Percentiles rank a stretch among this genome's conserved stretches.
These are phyloP conservation scores for Sugiyamaella castrensis DNA, from an alignment of 1,139 yeast species.

Conservation along the genomic window DNA sequence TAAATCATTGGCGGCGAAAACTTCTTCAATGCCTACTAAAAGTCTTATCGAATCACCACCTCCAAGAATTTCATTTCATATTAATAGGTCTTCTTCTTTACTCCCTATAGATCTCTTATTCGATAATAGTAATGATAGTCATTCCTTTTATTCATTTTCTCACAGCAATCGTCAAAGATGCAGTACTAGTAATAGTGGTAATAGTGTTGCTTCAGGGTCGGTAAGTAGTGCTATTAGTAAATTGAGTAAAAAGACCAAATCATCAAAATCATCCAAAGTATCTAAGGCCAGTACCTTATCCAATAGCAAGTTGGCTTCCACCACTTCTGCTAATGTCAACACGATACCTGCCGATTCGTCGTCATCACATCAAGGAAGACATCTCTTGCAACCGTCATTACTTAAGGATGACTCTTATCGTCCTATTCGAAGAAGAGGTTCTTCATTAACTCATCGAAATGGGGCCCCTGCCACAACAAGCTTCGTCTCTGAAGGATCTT, in stretches of 20 bases:
- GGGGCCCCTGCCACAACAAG: constrained; percentile 3
- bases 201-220: constrained; percentile 1
- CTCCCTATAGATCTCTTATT: constrained; percentile 15
- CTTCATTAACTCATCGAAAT: constrained; percentile 18
- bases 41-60: constrained; percentile 3
- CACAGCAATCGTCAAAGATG: constrained; percentile 7
- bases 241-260: background rate
- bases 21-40: too few relatives aligned
- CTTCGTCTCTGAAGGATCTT: background rate
- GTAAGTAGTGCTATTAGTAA: constrained; percentile 7
- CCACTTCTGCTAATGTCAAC: background rate
- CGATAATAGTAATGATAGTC: constrained; percentile 8
- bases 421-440: constrained; percentile 16
- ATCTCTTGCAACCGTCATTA: constrained; percentile 7
- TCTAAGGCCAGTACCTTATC: background rate
- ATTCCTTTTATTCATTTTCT: constrained; percentile 4
- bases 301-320: background rate
- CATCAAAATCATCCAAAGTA: background rate
- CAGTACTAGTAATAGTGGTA: background rate
- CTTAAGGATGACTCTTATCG: constrained; percentile 7
- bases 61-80: constrained; percentile 24
- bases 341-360: background rate
- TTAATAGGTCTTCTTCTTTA: constrained; percentile 20
- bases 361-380: background rate
- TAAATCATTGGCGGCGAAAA: too few relatives aligned